Evolutionary conservation across 2,329 filamentous ascomycete species (phyloP).

Genomic region (Metarhizium rileyi): DNA sequence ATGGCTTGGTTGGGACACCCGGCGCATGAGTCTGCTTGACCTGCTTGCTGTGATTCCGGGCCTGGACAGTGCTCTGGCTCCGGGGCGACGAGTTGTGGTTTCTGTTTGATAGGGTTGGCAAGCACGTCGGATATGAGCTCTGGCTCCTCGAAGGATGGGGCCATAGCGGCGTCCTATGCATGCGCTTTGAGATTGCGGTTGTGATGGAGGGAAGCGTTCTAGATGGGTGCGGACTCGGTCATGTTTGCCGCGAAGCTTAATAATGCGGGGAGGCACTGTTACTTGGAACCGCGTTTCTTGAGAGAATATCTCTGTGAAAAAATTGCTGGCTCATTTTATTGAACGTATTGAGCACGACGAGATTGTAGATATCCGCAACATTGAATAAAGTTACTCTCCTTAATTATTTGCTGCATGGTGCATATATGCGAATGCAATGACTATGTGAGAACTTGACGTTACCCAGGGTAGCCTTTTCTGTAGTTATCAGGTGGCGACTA

Average conservation of each 20-base stretch:
- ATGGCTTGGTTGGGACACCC: slow-evolving; percentile 95
- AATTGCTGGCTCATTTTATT: neutral
- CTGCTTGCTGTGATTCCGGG: slow-evolving; percentile 65
- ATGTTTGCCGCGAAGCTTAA: slow-evolving; percentile 11
- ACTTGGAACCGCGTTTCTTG: too few relatives aligned
- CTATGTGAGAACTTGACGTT: neutral
- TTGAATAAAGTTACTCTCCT: neutral
- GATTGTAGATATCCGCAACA: neutral
- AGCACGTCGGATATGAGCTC: slow-evolving; percentile 59
- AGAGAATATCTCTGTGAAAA: too few relatives aligned
- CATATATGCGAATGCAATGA: too few relatives aligned
- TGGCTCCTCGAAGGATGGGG: slow-evolving; percentile 69
- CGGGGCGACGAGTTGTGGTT: slow-evolving; percentile 81
- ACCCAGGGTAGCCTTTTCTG: neutral
- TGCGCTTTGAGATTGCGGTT: neutral
- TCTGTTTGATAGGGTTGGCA: slow-evolving; percentile 63
- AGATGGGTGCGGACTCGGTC: neutral
- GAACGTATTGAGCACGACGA: too few relatives aligned
- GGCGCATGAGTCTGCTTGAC: slow-evolving; percentile 72
- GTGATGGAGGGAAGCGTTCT: neutral
- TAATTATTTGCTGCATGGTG: too few relatives aligned
- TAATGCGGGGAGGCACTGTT: slow-evolving; percentile 6
- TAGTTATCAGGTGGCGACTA: too few relatives aligned
- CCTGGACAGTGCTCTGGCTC: slow-evolving; percentile 97
- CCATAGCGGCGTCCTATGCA: slow-evolving; percentile 44